Evolutionary conservation across 73 alveolate genomes (phyloP).

Genomic region (Stentor roeselii): DNA sequence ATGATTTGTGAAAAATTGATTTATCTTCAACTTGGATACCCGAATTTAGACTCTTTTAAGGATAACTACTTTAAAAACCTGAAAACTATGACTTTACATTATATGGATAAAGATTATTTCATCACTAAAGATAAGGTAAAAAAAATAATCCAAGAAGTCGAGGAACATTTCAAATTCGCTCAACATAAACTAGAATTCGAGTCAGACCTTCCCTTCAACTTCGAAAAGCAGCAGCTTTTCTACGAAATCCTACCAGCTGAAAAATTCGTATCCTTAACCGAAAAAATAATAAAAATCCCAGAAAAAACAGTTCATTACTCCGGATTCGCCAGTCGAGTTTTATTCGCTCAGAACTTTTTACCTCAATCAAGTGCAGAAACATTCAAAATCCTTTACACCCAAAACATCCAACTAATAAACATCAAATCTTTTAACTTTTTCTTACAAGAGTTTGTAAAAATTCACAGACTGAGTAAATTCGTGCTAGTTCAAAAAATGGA

Average conservation of each 20-base stretch:
- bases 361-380: slow-evolving; percentile 47
- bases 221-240: slow-evolving; percentile 48
- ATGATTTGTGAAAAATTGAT: neutral
- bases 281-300: slow-evolving; percentile 38
- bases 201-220: slow-evolving; percentile 49
- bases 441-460: slow-evolving; percentile 2
- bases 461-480: slow-evolving; percentile 34
- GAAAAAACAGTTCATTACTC: slow-evolving; percentile 33
- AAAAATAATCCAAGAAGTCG: slow-evolving; percentile 41
- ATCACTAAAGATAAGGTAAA: neutral
- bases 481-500: slow-evolving; percentile 35
- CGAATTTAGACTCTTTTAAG: neutral
- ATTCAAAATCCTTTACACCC: slow-evolving; percentile 33
- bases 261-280: slow-evolving; percentile 51
- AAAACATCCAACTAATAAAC: slow-evolving; percentile 34
- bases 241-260: slow-evolving; percentile 36
- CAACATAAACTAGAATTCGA: slow-evolving; percentile 51
- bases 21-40: neutral
- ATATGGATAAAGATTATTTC: neutral
- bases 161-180: slow-evolving; percentile 36
- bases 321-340: slow-evolving; percentile 21
- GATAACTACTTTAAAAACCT: neutral
- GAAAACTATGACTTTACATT: neutral
- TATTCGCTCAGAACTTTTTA: slow-evolving; percentile 28
- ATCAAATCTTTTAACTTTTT: slow-evolving; percentile 35